Conservation (phyloP, 768 basidiomycete genomes). For the Hirschioporus abietinus region DNA sequence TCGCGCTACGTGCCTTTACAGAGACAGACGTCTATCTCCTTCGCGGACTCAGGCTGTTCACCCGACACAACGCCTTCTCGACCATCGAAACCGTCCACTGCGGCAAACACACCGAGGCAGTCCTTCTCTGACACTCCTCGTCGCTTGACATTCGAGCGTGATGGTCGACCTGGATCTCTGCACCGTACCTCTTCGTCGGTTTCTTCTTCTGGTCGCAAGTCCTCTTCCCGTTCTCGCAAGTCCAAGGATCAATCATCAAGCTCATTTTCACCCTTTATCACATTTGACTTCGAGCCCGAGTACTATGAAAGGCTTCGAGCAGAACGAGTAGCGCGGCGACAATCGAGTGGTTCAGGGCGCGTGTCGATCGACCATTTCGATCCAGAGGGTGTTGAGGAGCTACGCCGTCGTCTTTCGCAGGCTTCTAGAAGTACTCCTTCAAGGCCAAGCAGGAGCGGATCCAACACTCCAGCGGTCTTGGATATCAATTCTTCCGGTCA, state of each 20-base stretch:
- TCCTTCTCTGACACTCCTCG: background rate
- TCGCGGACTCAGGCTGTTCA: background rate
- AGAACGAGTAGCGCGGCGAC: background rate
- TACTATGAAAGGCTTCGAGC: background rate
- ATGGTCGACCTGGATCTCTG: background rate
- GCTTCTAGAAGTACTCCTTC: background rate
- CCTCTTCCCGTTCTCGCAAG: background rate
- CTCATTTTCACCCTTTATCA: background rate
- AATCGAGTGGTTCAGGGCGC: background rate
- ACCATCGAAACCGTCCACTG: background rate
- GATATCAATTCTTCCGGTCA: background rate
- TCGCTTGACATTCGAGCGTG: background rate
- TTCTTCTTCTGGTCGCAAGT: background rate
- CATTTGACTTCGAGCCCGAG: conserved; percentile 2
- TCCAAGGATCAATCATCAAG: background rate
- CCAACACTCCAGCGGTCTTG: background rate
- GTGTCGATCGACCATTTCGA: conserved; percentile 11
- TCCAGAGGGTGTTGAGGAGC: conserved; percentile 8
- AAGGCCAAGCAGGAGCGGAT: background rate
- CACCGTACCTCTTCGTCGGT: background rate
- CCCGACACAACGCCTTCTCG: background rate
- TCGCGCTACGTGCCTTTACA: background rate
- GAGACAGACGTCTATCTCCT: background rate
- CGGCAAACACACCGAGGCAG: background rate
- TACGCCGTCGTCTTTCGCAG: conserved; percentile 7